Evolutionary conservation across 1,284 basidiomycete species (phyloP).

Genomic region (Ustilago trichophora): DNA sequence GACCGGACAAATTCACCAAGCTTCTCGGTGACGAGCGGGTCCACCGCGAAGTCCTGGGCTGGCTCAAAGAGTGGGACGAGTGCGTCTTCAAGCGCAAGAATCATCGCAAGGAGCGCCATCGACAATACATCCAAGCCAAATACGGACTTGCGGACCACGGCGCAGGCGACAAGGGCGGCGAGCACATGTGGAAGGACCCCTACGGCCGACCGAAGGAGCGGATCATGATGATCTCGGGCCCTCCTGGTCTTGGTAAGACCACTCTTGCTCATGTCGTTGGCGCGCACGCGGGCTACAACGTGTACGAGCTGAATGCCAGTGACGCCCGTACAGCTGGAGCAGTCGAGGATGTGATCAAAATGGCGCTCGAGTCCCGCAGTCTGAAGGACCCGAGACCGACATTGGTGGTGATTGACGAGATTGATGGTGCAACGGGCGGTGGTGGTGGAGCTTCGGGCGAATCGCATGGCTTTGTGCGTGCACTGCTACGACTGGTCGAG

Average conservation of each 20-base stretch:
- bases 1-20: conserved; percentile 61
- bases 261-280: conserved; percentile 94
- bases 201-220: conserved; percentile 78
- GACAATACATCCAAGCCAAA: conserved; percentile 40
- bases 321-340: conserved; percentile 58
- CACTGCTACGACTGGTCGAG: conserved; percentile 59
- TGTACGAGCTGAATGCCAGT: conserved; percentile 91
- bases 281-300: conserved; percentile 89
- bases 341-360: conserved; percentile 59
- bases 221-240: conserved; percentile 88
- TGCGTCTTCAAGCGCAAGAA: conserved; percentile 85
- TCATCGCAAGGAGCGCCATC: conserved; percentile 38
- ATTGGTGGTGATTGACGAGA: conserved; percentile 92
- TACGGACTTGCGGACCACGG: conserved; percentile 11
- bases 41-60: conserved; percentile 88
- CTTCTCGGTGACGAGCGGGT: conserved; percentile 71
- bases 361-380: conserved; percentile 61
- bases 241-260: conserved; percentile 96
- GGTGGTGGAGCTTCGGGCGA: conserved; percentile 74
- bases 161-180: conserved; percentile 9
- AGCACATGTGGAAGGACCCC: conserved; percentile 65
- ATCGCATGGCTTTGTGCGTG: conserved; percentile 72
- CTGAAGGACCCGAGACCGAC: conserved; percentile 76
- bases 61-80: conserved; percentile 98
- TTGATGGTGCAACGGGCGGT: conserved; percentile 88